A percentile compares a stretch with the other conserved stretches of the same genome.
Evolutionary conservation across 805 yeast genomes (phyloP).

Genomic region (Saccharomycopsis fibuligera): DNA sequence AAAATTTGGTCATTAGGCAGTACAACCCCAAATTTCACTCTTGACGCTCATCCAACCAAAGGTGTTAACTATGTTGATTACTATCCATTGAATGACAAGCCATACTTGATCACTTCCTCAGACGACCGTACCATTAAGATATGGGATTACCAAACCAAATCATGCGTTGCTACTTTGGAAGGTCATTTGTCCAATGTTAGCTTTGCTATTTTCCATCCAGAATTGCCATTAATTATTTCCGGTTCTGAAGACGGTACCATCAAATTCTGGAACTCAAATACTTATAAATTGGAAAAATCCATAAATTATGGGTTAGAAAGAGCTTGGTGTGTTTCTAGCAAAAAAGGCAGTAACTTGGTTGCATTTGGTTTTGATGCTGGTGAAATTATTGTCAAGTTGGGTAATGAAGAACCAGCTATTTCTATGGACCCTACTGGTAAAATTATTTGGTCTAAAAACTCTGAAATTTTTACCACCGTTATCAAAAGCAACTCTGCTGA

Average conservation of each 20-base stretch:
- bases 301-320: conserved; percentile 89
- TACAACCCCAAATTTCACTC: conserved; percentile 80
- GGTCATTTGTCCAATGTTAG: conserved; percentile 95
- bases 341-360: conserved; percentile 60
- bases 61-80: conserved; percentile 96
- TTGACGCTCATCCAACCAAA: conserved; percentile 83
- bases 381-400: conserved; percentile 77
- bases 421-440: conserved; percentile 94
- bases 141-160: conserved; percentile 97
- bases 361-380: conserved; percentile 97
- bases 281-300: conserved; percentile 90
- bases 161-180: conserved; percentile 87
- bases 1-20: conserved; percentile 95
- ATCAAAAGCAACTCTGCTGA: conserved; percentile 57
- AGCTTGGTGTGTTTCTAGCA: conserved; percentile 87
- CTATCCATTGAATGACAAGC: conserved; percentile 96
- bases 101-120: conserved; percentile 84
- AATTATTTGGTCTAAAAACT: conserved; percentile 83
- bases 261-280: conserved; percentile 90
- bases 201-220: conserved; percentile 97
- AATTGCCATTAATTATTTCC: conserved; percentile 85
- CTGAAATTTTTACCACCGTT: conserved; percentile 80
- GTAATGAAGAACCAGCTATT: conserved; percentile 88
- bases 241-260: conserved; percentile 96
- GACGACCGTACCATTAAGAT: conserved; percentile 85